Percentiles rank a stretch among this genome's conserved stretches.
These are phyloP conservation scores for Camillea tinctor DNA, from an alignment of 2,329 filamentous ascomycete genomes.

Conservation along the genomic window DNA sequence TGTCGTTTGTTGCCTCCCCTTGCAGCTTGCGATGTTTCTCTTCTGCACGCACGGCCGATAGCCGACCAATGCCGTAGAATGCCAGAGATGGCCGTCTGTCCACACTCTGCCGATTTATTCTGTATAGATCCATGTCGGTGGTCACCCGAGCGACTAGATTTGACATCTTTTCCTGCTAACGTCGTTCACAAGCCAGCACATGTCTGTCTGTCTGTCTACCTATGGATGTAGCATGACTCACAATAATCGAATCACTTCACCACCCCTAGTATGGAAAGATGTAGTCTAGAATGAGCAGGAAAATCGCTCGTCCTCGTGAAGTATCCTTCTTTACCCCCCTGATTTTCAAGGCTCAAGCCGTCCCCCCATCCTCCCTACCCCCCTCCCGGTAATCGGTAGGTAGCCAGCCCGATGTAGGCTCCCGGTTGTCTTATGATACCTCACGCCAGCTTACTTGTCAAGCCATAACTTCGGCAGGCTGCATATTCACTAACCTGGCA, in stretches of 20 bases:
- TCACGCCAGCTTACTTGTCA: background rate
- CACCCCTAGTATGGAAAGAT: background rate
- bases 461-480: background rate
- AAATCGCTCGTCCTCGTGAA: too few species aligned
- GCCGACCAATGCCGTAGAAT: background rate
- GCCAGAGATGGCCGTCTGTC: background rate
- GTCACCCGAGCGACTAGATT: background rate
- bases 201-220: background rate
- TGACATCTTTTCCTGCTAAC: background rate
- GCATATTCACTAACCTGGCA: too few species aligned
- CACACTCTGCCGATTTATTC: too few species aligned
- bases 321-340: too few species aligned
- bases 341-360: too few species aligned
- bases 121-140: background rate
- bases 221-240: background rate
- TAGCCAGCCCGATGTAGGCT: background rate
- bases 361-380: too few species aligned
- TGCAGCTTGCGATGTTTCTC: background rate
- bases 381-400: background rate
- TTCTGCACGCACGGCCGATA: background rate
- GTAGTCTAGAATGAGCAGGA: too few species aligned
- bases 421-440: background rate
- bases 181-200: background rate
- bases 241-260: background rate
- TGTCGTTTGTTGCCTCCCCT: background rate